Evolutionary conservation across 495 filamentous ascomycete species (phyloP), one percentile per base, ranked within the genome.

Genomic region (Penicillium coprophilum): DNA sequence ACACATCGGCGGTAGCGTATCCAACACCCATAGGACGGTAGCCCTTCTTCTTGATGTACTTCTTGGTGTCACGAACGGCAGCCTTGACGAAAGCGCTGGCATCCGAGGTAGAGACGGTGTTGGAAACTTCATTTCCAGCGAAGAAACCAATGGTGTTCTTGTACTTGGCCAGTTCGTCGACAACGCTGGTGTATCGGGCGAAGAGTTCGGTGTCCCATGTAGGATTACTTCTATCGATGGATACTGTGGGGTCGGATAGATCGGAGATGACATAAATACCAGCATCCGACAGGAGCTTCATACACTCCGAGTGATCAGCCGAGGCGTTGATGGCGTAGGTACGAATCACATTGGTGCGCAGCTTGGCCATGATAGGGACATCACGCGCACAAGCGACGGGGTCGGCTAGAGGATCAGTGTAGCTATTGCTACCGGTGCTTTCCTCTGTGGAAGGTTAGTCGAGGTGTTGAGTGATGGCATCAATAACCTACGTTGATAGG

Each of bases 221-320:
- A 7, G 94, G 90, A 41, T 78, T 75, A 64, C 87, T 81, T 38
- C 92, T 86, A 78, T 92, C 88, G 78, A 98, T 96, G 13, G 94
- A 96, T 36, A 80, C 61, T 6, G 74, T 72, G 3, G 94, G 92
- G 63, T 91, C 82, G 27, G 88, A 89, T 53, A 98, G 78, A 74
- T 97, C 94, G 49, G 90, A 85, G 60, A 98, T 84, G 36, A 98
- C 83, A 70, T 98, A 98, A 74, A 98, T 98, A 57, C 91, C 94
- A 27, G 89, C 91, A 51, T 89, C 85, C 19, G 87, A 76, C 19
- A 98, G 79, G 64, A 91, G 67, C 53, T 82, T 71, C 93, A 98
- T 97, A 76, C 93, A 97, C 8, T 73, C 75, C n/a, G 75, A 75
- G 77, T 98, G 94, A 73, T 96, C 81, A 53, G 76, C 70, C 10